Conservation (phyloP, 371 early-diverging fungal species). For the Rhizopus stolonifer region DNA sequence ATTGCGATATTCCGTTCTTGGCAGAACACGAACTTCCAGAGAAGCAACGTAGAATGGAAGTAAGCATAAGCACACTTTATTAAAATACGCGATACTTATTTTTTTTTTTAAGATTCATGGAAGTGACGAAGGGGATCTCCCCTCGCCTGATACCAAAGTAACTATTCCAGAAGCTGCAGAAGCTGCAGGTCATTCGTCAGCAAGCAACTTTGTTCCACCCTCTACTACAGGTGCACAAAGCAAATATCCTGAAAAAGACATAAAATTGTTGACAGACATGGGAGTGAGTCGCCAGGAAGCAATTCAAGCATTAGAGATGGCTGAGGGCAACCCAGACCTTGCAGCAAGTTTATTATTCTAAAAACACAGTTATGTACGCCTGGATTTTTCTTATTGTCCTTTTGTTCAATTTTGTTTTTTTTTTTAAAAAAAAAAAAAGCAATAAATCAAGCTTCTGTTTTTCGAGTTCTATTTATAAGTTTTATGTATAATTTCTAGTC, state of each 20-base stretch:
- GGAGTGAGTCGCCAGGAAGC: slow-evolving; percentile 46
- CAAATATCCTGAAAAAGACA: slow-evolving; percentile 35
- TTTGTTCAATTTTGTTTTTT: too few species aligned
- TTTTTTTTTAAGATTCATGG: slow-evolving; percentile 28
- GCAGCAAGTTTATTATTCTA: slow-evolving; percentile 82
- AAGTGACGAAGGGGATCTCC: slow-evolving; percentile 43
- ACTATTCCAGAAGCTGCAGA: slow-evolving; percentile 29
- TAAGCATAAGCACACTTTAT: not conserved
- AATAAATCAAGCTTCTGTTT: too few species aligned
- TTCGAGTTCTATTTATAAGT: too few species aligned
- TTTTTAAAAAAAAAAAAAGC: too few species aligned
- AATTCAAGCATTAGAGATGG: slow-evolving; percentile 75
- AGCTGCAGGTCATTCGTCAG: slow-evolving; percentile 13
- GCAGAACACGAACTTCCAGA: slow-evolving; percentile 90
- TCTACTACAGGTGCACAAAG: not conserved
- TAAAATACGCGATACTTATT: not conserved
- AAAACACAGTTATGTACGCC: too few species aligned
- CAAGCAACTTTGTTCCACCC: not conserved
- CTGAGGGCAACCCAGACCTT: slow-evolving; percentile 82
- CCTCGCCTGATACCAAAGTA: slow-evolving; percentile 33
- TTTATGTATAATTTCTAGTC: too few species aligned
- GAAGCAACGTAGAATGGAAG: slow-evolving; percentile 55
- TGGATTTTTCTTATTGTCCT: too few species aligned
- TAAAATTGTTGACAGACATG: slow-evolving; percentile 37
- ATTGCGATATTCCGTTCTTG: slow-evolving; percentile 83